These are phyloP conservation scores for Kodamaea sp. DNA, from an alignment of 1,139 yeast species.

Conservation along the genomic window DNA sequence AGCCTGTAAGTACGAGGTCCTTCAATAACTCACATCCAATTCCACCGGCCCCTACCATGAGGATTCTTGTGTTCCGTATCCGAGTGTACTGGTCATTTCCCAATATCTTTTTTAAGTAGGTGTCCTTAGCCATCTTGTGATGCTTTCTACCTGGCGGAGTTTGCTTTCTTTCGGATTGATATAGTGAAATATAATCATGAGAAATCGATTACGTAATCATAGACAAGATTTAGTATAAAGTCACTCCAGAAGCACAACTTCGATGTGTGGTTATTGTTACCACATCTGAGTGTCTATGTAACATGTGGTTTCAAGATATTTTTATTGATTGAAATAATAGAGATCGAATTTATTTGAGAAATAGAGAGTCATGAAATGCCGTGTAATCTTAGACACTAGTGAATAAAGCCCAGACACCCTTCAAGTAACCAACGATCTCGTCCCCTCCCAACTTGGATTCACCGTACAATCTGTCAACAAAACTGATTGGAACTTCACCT, in stretches of 20 bases:
- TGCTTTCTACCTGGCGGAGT: neutral
- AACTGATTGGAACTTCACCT: constrained; percentile 79
- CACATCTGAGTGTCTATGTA: too few species aligned
- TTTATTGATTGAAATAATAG: too few species aligned
- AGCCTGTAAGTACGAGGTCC: constrained; percentile 78
- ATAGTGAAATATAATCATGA: neutral
- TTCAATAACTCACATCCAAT: constrained; percentile 95
- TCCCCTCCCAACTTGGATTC: constrained; percentile 82
- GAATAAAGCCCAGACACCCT: constrained; percentile 74
- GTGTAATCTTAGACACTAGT: constrained; percentile 48
- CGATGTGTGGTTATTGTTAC: too few species aligned
- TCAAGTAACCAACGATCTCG: constrained; percentile 75
- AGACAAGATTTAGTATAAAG: too few species aligned
- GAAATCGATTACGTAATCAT: neutral
- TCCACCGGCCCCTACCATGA: constrained; percentile 99
- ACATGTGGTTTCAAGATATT: too few species aligned
- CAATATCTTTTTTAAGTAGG: constrained; percentile 44
- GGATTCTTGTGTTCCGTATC: constrained; percentile 54
- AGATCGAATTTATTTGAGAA: too few species aligned
- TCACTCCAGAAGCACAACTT: too few species aligned
- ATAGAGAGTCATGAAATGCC: neutral
- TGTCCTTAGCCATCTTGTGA: constrained; percentile 40
- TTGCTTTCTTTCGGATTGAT: neutral
- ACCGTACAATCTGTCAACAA: constrained; percentile 80
- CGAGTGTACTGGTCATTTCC: constrained; percentile 38